A percentile compares a stretch with the other conserved stretches of the same genome.
Evolutionary conservation across 805 yeast species (phyloP).

Genomic region (Saccharomycopsis sp.): DNA sequence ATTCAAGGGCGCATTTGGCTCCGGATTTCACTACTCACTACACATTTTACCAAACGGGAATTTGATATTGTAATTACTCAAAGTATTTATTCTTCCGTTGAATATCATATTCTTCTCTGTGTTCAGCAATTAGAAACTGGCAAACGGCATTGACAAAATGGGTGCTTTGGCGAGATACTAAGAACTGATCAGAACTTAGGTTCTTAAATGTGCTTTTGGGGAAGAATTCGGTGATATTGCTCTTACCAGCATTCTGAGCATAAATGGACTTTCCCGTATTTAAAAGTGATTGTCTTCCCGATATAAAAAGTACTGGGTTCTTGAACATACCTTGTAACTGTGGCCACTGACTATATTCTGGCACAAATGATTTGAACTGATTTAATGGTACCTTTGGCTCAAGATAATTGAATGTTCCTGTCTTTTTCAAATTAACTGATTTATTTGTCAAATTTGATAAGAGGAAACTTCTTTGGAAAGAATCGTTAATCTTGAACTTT

Average conservation of each 20-base stretch:
- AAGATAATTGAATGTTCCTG: constrained; percentile 4
- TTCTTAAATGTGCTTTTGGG: constrained; percentile 25
- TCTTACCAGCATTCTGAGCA: constrained; percentile 1
- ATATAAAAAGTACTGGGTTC: constrained; percentile 17
- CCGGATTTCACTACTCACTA: no score
- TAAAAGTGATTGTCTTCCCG: constrained; percentile 14
- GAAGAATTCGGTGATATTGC: constrained; percentile 23
- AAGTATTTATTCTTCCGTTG: constrained; percentile 4
- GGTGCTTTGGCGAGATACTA: constrained; percentile 10
- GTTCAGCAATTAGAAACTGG: constrained; percentile 16
- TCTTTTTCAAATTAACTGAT: constrained; percentile 1
- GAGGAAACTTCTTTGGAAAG: neutral
- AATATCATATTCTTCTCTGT: constrained; percentile 15
- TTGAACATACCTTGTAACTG: neutral
- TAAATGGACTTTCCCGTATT: neutral
- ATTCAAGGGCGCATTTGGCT: no score
- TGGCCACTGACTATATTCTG: constrained; percentile 13
- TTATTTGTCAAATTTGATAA: constrained; percentile 7
- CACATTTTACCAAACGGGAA: no score
- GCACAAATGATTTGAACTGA: neutral
- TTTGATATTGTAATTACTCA: no score
- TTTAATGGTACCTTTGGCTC: constrained; percentile 16
- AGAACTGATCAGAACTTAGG: constrained; percentile 27
- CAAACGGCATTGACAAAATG: constrained; percentile 18
- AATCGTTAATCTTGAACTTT: constrained; percentile 13